Base-by-base conservation (phyloP, 257 asterid genomes). In the Penstemon davidsonii region DNA sequence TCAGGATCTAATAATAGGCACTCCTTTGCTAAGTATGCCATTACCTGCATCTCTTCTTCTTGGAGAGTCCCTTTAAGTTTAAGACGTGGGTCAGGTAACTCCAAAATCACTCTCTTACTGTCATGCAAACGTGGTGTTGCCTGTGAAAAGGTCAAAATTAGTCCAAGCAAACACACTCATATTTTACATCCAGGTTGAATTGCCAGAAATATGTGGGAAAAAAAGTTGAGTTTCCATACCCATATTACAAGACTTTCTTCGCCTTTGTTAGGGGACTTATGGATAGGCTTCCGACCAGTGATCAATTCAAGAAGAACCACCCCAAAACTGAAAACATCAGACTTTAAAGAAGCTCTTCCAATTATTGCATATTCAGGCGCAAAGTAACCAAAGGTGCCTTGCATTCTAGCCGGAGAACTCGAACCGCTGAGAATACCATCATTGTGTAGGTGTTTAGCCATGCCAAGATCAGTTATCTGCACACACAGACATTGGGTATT, bases 291-390 rank as follows among this genome's bases (percentile, higher is more conserved):
- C 62, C 90, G 84, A 56, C 99, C 99, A 3, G 85, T 88, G 68
- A 94, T 94, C 44, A 91, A 80, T 68, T 94, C 99, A 73, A 94
- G 97, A 73, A 94, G 96, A 73, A 94, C 99, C 45, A 94, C 97
- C 5, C 99, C 99, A 13, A 94, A 94, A 75, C 99, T 91, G 82
- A 94, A 94, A 66, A 94, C 99, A n/a, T 94, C 99, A 0, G 99
- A 91, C 64, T 88, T 91, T 4, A 84, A 79, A 68, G 99, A 91
- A 72, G 97, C 95, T 77, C 85, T 73, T 50, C 97, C 99, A 45
- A 88, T 76, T 40, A 87, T 91, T 8, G 96, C 93, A 50, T 86
- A 90, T 73, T 94, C 97, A 9, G 99, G 99, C 6, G 99, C 99
- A 77, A 94, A 91, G 83, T 94, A 91, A 67, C 99, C 96, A 71